Conservation (phyloP, 1,284 basidiomycete genomes). For the Ganoderma resinaceum region DNA sequence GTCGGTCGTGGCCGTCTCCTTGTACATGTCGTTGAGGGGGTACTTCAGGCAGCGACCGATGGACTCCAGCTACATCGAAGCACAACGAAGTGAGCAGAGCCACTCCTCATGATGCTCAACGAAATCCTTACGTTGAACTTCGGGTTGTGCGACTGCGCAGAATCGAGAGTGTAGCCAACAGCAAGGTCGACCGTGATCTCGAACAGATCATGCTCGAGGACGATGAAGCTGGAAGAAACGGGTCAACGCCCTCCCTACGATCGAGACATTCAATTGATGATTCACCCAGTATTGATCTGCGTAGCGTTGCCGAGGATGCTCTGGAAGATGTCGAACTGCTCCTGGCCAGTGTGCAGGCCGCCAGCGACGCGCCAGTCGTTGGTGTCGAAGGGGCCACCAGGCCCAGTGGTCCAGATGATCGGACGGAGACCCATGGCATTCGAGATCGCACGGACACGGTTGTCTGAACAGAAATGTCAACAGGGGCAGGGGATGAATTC, state of each 20-base stretch:
- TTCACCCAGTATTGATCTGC: conserved; percentile 60
- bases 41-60: conserved; percentile 68
- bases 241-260: conserved; percentile 4
- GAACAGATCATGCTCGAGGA: conserved; percentile 89
- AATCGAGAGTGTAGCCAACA: conserved; percentile 84
- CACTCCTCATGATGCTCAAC: not conserved
- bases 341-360: conserved; percentile 65
- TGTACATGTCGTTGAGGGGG: conserved; percentile 63
- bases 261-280: conserved; percentile 5
- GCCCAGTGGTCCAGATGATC: conserved; percentile 80
- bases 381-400: conserved; percentile 78
- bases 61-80: conserved; percentile 57
- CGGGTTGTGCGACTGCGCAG: conserved; percentile 66
- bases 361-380: conserved; percentile 88
- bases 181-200: conserved; percentile 89
- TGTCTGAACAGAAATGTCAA: conserved; percentile 55
- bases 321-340: conserved; percentile 65
- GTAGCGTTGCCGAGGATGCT: conserved; percentile 69
- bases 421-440: conserved; percentile 84
- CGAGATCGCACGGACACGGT: conserved; percentile 88
- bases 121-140: conserved; percentile 58
- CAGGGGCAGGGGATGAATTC: not conserved
- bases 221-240: conserved; percentile 76
- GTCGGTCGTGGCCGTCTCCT: conserved; percentile 69
- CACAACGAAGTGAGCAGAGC: not conserved